These are phyloP conservation scores for Podosphaera fusca DNA, from an alignment of 2,329 filamentous ascomycete species.

Conservation along the genomic window DNA sequence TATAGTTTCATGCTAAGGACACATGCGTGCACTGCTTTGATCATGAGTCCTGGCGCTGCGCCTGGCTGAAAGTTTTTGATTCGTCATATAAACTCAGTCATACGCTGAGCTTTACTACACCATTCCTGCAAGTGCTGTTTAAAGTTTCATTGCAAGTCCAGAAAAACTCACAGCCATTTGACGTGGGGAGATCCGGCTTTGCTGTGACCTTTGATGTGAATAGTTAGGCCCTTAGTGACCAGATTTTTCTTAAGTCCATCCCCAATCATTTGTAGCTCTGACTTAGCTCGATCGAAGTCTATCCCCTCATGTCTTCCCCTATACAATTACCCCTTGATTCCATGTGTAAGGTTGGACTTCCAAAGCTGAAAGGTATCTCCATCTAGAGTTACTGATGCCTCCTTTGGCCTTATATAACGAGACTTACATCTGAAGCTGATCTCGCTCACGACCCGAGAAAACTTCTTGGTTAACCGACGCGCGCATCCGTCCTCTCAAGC, in stretches of 20 bases:
- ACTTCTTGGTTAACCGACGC: too few species aligned
- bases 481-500: too few species aligned
- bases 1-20: neutral
- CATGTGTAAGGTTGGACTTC: too few species aligned
- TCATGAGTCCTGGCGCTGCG: neutral
- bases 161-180: neutral
- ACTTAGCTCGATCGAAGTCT: neutral
- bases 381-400: too few species aligned
- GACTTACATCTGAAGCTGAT: too few species aligned
- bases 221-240: neutral
- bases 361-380: too few species aligned
- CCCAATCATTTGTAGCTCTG: neutral
- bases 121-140: too few species aligned
- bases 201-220: neutral
- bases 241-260: neutral
- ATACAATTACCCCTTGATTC: too few species aligned
- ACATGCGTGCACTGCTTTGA: neutral
- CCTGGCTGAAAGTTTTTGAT: neutral
- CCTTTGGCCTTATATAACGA: too few species aligned
- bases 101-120: too few species aligned
- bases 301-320: too few species aligned
- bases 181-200: neutral
- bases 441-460: too few species aligned
- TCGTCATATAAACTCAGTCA: neutral
- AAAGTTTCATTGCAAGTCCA: neutral